These are phyloP conservation scores for Pseudopithomyces maydicus DNA, from an alignment of 2,329 filamentous ascomycete species.

Conservation along the genomic window DNA sequence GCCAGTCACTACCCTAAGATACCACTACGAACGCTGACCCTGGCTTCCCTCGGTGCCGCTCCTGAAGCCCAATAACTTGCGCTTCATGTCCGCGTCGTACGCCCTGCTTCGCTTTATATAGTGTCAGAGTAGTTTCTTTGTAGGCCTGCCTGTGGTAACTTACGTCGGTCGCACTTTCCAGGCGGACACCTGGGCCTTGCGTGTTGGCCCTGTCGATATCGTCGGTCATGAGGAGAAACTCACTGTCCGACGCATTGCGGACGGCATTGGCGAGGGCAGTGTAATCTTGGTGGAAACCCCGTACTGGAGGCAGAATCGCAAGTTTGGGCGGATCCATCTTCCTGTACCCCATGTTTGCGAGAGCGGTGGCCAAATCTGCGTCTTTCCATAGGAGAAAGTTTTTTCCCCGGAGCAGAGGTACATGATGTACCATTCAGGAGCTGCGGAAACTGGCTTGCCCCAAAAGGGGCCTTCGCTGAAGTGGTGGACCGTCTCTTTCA, in stretches of 20 bases:
- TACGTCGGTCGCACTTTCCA: background rate
- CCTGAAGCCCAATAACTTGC: background rate
- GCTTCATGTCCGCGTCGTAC: background rate
- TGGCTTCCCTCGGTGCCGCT: background rate
- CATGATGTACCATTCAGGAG: background rate
- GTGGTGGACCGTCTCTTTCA: background rate
- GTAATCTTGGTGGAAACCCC: background rate
- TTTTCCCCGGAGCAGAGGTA: background rate
- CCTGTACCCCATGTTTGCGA: background rate
- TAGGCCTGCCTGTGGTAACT: background rate
- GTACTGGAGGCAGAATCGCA: background rate
- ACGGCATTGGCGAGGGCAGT: background rate
- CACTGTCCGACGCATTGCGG: background rate
- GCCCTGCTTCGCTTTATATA: background rate
- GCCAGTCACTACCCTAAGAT: no score
- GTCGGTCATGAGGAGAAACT: background rate
- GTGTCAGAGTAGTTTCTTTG: background rate
- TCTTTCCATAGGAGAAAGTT: constrained; percentile 3
- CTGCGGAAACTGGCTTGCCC: background rate
- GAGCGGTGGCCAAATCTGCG: background rate
- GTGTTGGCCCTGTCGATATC: background rate
- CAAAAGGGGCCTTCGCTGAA: background rate
- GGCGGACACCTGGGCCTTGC: background rate
- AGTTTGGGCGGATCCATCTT: background rate
- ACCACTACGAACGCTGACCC: no score